These are phyloP conservation scores for Nectriaceae sp. DNA, from an alignment of 2,329 filamentous ascomycete genomes.

Conservation along the genomic window DNA sequence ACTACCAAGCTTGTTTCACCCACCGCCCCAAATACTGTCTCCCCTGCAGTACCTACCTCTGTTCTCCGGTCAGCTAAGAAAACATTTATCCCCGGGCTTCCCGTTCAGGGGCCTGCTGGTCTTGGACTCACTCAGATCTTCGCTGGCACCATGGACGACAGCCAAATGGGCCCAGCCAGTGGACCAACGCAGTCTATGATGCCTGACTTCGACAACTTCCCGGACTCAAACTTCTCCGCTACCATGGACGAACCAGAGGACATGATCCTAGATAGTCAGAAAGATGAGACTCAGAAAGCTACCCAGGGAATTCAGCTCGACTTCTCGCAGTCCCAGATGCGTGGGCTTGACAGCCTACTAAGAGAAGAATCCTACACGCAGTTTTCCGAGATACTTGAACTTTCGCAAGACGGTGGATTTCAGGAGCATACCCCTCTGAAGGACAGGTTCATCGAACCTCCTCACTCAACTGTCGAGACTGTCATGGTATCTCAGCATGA, in stretches of 20 bases:
- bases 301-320: slow-evolving; percentile 55
- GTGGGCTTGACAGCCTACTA: slow-evolving; percentile 59
- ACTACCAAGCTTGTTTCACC: slow-evolving; percentile 43
- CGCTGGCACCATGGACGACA: slow-evolving; percentile 80
- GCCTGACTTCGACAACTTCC: slow-evolving; percentile 58
- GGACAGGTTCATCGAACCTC: slow-evolving; percentile 64
- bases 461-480: slow-evolving; percentile 72
- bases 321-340: slow-evolving; percentile 62
- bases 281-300: slow-evolving; percentile 34
- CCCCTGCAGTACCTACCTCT: slow-evolving; percentile 60
- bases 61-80: slow-evolving; percentile 70
- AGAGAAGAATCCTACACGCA: slow-evolving; percentile 56
- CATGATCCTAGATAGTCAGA: slow-evolving; percentile 49
- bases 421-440: slow-evolving; percentile 71
- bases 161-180: slow-evolving; percentile 40
- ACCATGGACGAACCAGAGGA: slow-evolving; percentile 58
- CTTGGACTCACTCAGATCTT: slow-evolving; percentile 89
- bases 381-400: slow-evolving; percentile 68
- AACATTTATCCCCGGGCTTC: slow-evolving; percentile 69
- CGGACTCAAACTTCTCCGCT: slow-evolving; percentile 63
- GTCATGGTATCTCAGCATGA: slow-evolving; percentile 48
- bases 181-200: slow-evolving; percentile 49
- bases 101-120: slow-evolving; percentile 60
- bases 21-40: slow-evolving; percentile 42
- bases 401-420: slow-evolving; percentile 81